phyloP scores from a whole-genome alignment of 163 green algal species.

The Volvox carteri region DNA sequence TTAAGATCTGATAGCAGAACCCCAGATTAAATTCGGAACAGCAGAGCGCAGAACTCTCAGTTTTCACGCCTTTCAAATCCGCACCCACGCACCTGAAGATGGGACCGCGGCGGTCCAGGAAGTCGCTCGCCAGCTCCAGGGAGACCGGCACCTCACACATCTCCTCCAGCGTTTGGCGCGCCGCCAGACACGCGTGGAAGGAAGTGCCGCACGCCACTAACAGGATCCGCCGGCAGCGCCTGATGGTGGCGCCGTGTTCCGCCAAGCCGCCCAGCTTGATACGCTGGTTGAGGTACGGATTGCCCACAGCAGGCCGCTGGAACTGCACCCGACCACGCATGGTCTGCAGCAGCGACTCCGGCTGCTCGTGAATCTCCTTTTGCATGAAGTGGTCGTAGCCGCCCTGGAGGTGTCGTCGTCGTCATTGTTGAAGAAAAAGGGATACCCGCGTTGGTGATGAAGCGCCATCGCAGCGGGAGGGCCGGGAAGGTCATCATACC shows the following conservation, averaged over 20 bases:
- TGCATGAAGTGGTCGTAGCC: slow-evolving; percentile 99
- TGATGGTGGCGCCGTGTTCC: slow-evolving; percentile 84
- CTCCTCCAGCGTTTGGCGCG: slow-evolving; percentile 89
- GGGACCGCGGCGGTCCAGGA: slow-evolving; percentile 87
- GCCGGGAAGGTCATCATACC: no score
- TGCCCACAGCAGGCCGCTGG: slow-evolving; percentile 60
- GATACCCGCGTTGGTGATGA: no score
- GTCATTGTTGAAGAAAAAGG: no score
- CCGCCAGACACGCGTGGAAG: slow-evolving; percentile 93
- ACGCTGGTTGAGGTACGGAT: slow-evolving; percentile 66
- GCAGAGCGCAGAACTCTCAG: no score
- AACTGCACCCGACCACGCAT: slow-evolving; percentile 87
- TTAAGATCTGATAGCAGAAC: no score
- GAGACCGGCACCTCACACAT: slow-evolving; percentile 86
- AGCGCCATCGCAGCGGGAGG: no score
- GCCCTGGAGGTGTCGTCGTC: slow-evolving; percentile 60
- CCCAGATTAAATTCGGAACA: no score
- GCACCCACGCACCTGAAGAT: slow-evolving; percentile 82
- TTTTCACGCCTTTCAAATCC: no score
- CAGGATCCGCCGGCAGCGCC: slow-evolving; percentile 85
- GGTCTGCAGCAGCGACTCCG: slow-evolving; percentile 87
- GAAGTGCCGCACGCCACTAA: slow-evolving; percentile 96
- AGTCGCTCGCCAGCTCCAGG: slow-evolving; percentile 94
- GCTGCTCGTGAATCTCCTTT: slow-evolving; percentile 98
- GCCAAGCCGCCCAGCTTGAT: slow-evolving; percentile 94